Percentiles rank a stretch among this genome's conserved stretches.
Evolutionary conservation across 306 rosid species (phyloP).

Genomic region (Cyclanthera cordifolia): DNA sequence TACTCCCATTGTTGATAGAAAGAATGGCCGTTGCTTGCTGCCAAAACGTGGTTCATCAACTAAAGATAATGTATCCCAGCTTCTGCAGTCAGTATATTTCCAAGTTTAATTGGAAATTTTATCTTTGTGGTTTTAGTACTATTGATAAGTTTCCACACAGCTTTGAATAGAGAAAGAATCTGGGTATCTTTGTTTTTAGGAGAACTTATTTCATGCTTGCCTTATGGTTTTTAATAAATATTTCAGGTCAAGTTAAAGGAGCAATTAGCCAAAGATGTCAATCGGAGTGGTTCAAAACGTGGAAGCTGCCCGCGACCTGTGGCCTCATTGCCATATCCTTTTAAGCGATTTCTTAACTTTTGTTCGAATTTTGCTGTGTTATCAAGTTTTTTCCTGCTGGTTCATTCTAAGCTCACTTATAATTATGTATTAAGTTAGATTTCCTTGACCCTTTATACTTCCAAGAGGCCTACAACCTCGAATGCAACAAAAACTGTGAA

Average conservation of each 20-base stretch:
- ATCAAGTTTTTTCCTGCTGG: background rate
- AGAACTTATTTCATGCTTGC: background rate
- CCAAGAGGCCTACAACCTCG: constrained; percentile 37
- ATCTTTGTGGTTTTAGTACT: constrained; percentile 3
- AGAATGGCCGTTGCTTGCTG: constrained; percentile 22
- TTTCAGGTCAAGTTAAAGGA: constrained; percentile 58
- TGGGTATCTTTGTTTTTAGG: background rate
- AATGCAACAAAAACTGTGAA: constrained; percentile 25
- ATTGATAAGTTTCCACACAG: background rate
- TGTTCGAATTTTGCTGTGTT: background rate
- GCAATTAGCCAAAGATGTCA: constrained; percentile 35
- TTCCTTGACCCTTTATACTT: constrained; percentile 52
- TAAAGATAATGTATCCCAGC: constrained; percentile 23
- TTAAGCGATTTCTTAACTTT: background rate
- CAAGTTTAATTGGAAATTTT: background rate
- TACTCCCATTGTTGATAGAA: constrained; percentile 16
- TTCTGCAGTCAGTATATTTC: constrained; percentile 35
- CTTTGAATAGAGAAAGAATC: background rate
- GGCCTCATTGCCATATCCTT: constrained; percentile 84
- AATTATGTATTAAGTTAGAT: constrained; percentile 9
- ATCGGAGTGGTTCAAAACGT: constrained; percentile 49
- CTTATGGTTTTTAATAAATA: background rate
- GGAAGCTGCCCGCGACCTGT: constrained; percentile 49
- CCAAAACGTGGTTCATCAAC: constrained; percentile 29
- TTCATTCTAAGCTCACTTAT: background rate